Conservation (phyloP, 2,329 filamentous ascomycete genomes). For the Epichloe sibirici region DNA sequence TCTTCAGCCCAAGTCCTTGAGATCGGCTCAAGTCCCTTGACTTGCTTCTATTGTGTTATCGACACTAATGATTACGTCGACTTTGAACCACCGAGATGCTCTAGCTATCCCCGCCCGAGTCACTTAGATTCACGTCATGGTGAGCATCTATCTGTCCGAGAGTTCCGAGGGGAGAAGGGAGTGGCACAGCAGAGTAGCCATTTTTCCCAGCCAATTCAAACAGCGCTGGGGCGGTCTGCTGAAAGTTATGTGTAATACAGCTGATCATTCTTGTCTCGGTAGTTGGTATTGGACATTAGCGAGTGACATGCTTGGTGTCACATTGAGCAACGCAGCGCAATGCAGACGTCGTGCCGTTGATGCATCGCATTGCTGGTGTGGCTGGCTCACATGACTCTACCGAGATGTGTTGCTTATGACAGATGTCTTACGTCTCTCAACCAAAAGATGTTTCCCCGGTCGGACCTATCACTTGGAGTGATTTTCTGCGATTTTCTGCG, state of each 20-base stretch:
- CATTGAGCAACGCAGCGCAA: not conserved
- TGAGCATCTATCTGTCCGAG: not conserved
- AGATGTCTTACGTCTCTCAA: not conserved
- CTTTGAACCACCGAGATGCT: not conserved
- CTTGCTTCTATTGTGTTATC: not conserved
- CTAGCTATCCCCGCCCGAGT: not conserved
- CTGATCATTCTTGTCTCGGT: not conserved
- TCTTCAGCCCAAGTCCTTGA: too few relatives aligned
- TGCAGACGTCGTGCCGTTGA: not conserved
- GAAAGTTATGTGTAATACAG: too few relatives aligned
- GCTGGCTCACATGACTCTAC: slow-evolving; percentile 2
- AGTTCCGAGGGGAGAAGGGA: not conserved
- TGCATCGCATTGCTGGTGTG: not conserved
- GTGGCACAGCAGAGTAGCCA: not conserved
- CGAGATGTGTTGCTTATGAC: not conserved
- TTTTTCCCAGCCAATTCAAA: too few relatives aligned
- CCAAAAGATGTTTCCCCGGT: not conserved
- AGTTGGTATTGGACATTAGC: not conserved
- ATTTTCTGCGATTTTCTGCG: not conserved
- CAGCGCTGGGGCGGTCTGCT: too few relatives aligned
- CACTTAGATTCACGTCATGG: not conserved
- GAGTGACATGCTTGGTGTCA: not conserved
- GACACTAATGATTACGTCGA: not conserved
- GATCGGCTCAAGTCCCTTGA: not conserved
- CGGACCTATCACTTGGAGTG: not conserved